Evolutionary conservation across 106 monocot species (phyloP).

Genomic region (Phalaenopsis aphrodite): DNA sequence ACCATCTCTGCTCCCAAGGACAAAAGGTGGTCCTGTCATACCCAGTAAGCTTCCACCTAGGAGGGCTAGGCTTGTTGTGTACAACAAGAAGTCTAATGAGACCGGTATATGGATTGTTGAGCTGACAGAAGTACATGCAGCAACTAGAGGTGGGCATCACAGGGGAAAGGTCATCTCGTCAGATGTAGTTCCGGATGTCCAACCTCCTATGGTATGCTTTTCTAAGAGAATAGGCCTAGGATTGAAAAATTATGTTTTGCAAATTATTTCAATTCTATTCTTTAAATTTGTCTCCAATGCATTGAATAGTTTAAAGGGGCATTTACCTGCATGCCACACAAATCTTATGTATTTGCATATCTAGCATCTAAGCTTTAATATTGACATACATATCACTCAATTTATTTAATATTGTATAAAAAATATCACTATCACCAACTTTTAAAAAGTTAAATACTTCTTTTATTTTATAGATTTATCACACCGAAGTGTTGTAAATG

Average conservation of each 20-base stretch:
- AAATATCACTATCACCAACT: no score
- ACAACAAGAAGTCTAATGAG: constrained; percentile 76
- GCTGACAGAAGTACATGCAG: constrained; percentile 84
- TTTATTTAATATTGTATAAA: no score
- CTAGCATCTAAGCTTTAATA: no score
- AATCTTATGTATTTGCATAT: no score
- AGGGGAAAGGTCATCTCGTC: constrained; percentile 77
- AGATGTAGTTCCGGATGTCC: constrained; percentile 78
- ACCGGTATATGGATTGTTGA: constrained; percentile 85
- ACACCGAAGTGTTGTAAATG: no score
- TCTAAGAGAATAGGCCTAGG: not conserved
- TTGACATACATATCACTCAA: no score
- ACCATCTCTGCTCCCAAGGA: constrained; percentile 72
- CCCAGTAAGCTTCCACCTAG: constrained; percentile 79
- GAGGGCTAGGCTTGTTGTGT: constrained; percentile 77
- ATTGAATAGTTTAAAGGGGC: no score
- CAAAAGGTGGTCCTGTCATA: constrained; percentile 74
- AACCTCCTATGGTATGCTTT: constrained; percentile 77
- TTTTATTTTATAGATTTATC: no score
- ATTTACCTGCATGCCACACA: no score
- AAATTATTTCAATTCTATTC: not conserved
- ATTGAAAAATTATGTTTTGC: not conserved
- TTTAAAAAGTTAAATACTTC: no score
- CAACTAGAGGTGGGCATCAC: constrained; percentile 88
- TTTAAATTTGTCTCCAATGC: not conserved